Base-by-base conservation (phyloP, 2,329 filamentous ascomycete genomes). In the Stemphylium lycopersici region DNA sequence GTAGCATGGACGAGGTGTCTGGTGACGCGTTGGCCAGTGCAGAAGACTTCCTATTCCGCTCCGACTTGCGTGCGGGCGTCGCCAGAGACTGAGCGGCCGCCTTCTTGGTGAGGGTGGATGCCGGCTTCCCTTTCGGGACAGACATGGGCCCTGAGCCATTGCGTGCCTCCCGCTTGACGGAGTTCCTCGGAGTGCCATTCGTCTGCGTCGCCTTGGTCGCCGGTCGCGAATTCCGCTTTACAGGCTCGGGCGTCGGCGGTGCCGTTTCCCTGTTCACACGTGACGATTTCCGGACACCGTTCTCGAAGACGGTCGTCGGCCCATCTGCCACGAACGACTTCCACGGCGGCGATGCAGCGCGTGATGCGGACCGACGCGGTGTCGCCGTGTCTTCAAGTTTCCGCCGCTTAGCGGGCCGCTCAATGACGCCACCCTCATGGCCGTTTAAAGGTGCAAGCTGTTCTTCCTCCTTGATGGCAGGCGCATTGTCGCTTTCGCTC, bases 281-380 rank as follows among this genome's bases (percentile, higher is more conserved):
- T 43, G 84, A 83, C 39, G 86, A 88, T 72, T 84, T 85, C 55
- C 86, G 79, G 61, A 81, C 81, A 34, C 86, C 86, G 70, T 84
- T 82, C 71, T 85, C 81, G 40, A 89, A 84, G 72, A 96, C 93
- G 0, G 90, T 89, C 3, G 93, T 95, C 18, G 95, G 95, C 0
- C 95, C 95, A 24, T 96, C 90, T 36, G 90, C 91, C 55, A 84
- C 84, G 59, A 90, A 84, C 69, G 87, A 90, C 79, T 95, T 98
- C 95, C 95, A 99, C 18, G 95, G 95, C 62, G 95, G 95, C 59
- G 93, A 98, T 56, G 83, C 81, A 48, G 80, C 78, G 77, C 80
- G 75, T 58, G 79, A 73, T 11, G 67, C 61, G 4, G 74, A 72
- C 47, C 71, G 72, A 44, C 68, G 65, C 42, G 67, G 66, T 13